Evolutionary conservation across 2,329 filamentous ascomycete genomes (phyloP), one percentile per base, ranked within the genome.

Genomic region (Capronia epimyces): DNA sequence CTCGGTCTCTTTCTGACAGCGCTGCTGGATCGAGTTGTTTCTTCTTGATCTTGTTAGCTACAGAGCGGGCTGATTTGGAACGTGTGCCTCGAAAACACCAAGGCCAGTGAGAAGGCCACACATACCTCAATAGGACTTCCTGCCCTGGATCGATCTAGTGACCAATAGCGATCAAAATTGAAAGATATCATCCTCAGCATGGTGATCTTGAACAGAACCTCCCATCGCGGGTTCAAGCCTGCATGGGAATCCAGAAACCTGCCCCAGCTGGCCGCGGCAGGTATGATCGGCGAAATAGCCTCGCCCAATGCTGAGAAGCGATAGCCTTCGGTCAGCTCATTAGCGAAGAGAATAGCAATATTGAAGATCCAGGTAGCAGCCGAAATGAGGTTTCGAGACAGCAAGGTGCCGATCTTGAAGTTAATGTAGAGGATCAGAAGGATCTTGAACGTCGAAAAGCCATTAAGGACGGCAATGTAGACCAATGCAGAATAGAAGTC

Each of bases 141-240:
- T 20, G 75, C 73, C 32, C 78, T 72, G 5, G 56, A 56, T 52
- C 80, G 76, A 57, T 86, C 82, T 2, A 86, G 68, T 62, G 87
- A 93, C 91, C 93, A 98, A 67, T 95, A 91, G 67, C 95, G 90
- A 69, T 98, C 93, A 65, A 98, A 70, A 67, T 97, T 97, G 77
- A 95, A 98, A 67, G 91, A 96, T 62, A 98, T 89, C 42, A 97
- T 75, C 3, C 93, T 84, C 49, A 98, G 73, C 21, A 97, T 84
- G 2, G 91, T 96, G 55, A 98, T 82, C 64, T 98, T 98, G 77
- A 98, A 98, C 3, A 96, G 77, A n/a, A 98, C 83, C 67, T 97
- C 89, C 93, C 93, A 98, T 52, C 91, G 80, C 0, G 84, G 76
- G 65, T 95, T 83, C n/a, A 98, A 72, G 0, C 93, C 93, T 6